Conservation (phyloP, 192 early-diverging fungal species). For the Linnemannia hyalina region DNA sequence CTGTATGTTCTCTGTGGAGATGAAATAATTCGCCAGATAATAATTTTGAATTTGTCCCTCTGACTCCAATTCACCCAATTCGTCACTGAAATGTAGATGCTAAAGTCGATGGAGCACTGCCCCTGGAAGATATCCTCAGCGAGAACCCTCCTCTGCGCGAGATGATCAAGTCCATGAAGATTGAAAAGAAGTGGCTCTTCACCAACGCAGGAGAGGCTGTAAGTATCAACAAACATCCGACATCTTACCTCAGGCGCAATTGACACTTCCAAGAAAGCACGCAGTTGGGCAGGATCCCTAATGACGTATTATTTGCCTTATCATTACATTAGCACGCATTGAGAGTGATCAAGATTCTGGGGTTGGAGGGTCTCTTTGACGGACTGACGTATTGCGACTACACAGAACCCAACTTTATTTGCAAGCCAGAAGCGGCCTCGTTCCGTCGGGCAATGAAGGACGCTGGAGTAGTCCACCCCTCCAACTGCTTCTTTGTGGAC, state of each 20-base stretch:
- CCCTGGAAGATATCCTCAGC: constrained; percentile 72
- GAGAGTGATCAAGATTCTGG: constrained; percentile 73
- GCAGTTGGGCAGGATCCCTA: too few species aligned
- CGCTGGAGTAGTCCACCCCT: constrained; percentile 69
- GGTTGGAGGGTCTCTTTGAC: constrained; percentile 79
- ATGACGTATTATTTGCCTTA: constrained; percentile 1
- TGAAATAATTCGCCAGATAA: not conserved
- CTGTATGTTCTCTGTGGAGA: not conserved
- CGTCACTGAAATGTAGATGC: constrained; percentile 36
- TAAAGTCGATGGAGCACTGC: constrained; percentile 77
- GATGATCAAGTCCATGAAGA: constrained; percentile 67
- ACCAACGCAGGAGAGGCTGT: constrained; percentile 81
- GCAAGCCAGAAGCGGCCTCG: constrained; percentile 73
- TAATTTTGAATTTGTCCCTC: not conserved
- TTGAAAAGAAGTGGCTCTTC: constrained; percentile 79
- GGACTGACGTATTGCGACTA: constrained; percentile 85
- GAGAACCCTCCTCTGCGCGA: constrained; percentile 70
- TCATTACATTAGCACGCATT: constrained; percentile 67
- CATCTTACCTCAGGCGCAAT: not conserved
- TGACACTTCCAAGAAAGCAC: too few species aligned
- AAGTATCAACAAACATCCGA: constrained; percentile 18
- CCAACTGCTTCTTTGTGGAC: constrained; percentile 81
- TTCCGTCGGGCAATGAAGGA: constrained; percentile 76
- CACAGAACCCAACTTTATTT: constrained; percentile 72
- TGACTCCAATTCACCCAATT: not conserved